Evolutionary conservation across 179 eudicot species (phyloP), one percentile per base, ranked within the genome.

Genomic region (Amaranthus tricolor): DNA sequence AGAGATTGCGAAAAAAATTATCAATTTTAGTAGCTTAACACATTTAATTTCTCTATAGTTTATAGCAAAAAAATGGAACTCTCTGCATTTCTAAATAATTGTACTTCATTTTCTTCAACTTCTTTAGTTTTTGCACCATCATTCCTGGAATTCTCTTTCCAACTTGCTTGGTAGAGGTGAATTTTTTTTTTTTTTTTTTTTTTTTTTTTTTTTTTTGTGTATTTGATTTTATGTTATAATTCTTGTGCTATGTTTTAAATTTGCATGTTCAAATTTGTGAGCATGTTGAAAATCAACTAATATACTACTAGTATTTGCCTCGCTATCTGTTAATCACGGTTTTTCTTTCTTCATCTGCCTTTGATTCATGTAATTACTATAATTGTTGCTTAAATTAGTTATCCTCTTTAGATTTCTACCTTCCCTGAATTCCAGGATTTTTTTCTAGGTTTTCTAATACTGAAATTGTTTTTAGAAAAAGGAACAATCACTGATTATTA

Each of bases 341-440:
- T 31, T 31, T 17, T 7, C 55, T 56, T 8, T 52, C 13, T 54
- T n/a, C 5, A 64, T 54, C 24, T 75, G 51, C 52, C 60, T n/a
- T 68, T 43, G 10, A 77, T 31, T 31, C 69, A 24, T 6, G 73
- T 6, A 53, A 8, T 45, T 55, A 8, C 11, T 58, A 16, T 43
- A 5, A 12, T 74, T 63, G 7, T 74, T 74, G 40, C 62, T 62
- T 64, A n/a, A 57, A 7, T 45, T 14, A 52, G 54, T 67, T 65
- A 54, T 73, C 20, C 56, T 52, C 10, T 40, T 66, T 43, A 24
- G 21, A 49, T 67, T 75, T 56, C 19, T 69, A 7, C 24, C 62
- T 62, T 16, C 75, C 74, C 74, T 31, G 71, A 44, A n/a, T 55
- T 62, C 45, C 50, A 31, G 40, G 14, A 31, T 17, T 71, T 71